These are phyloP conservation scores for Martiniozyma abietophila DNA, from an alignment of 805 yeast species.

Conservation along the genomic window DNA sequence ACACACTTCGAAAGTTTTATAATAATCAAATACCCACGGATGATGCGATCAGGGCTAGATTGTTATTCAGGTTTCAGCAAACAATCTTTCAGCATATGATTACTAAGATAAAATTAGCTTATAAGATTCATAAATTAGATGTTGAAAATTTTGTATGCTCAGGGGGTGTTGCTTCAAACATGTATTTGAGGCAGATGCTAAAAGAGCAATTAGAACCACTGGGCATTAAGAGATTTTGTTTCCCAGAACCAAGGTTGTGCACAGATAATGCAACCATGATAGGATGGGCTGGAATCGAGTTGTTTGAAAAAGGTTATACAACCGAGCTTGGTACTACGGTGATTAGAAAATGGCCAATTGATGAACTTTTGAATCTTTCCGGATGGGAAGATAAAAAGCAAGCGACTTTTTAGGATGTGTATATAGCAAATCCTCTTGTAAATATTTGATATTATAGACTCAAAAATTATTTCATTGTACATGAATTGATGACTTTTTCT, in stretches of 20 bases:
- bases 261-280: slow-evolving; percentile 97
- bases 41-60: slow-evolving; percentile 28
- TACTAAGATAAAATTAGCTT: slow-evolving; percentile 48
- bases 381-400: slow-evolving; percentile 35
- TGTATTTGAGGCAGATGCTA: slow-evolving; percentile 41
- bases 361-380: slow-evolving; percentile 37
- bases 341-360: slow-evolving; percentile 74
- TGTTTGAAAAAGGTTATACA: slow-evolving; percentile 47
- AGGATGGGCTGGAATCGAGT: slow-evolving; percentile 93
- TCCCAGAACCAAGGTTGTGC: slow-evolving; percentile 66
- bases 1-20: slow-evolving; percentile 21
- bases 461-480: too few species aligned
- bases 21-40: slow-evolving; percentile 12
- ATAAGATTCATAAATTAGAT: slow-evolving; percentile 32
- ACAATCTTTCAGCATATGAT: slow-evolving; percentile 65
- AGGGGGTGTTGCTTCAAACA: slow-evolving; percentile 91
- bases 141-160: slow-evolving; percentile 60
- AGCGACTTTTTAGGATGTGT: too few species aligned
- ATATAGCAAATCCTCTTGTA: too few species aligned
- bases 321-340: slow-evolving; percentile 55
- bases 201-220: slow-evolving; percentile 27
- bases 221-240: slow-evolving; percentile 35
- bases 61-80: slow-evolving; percentile 54
- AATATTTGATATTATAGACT: too few species aligned
- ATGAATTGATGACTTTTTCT: too few species aligned